Percentiles rank a stretch among this genome's conserved stretches.
Evolutionary conservation across 805 yeast genomes (phyloP).

Genomic region (Saccharomycopsis sp.): DNA sequence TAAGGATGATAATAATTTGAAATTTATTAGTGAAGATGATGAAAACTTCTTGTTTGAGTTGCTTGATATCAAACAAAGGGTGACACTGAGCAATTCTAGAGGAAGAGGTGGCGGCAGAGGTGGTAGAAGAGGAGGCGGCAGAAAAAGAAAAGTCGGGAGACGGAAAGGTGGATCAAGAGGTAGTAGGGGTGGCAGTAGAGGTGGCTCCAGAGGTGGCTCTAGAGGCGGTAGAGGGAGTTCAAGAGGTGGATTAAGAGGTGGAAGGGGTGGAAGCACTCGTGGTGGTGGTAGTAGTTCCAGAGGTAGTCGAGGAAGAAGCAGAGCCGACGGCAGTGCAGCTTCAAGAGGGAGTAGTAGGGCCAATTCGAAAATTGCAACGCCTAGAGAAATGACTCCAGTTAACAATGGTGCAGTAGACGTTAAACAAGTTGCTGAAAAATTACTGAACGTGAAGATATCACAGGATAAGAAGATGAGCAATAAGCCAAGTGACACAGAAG

Average conservation of each 20-base stretch:
- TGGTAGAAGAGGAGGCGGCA: slow-evolving; percentile 21
- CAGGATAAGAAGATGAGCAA: background rate
- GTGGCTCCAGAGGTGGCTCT: slow-evolving; percentile 4
- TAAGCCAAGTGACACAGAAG: background rate
- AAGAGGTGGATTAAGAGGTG: slow-evolving; percentile 11
- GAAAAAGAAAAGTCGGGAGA: slow-evolving; percentile 34
- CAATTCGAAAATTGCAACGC: slow-evolving; percentile 1
- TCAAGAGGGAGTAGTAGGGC: slow-evolving; percentile 1
- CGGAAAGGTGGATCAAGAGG: slow-evolving; percentile 24
- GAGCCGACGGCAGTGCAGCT: slow-evolving; percentile 7
- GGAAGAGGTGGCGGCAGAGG: slow-evolving; percentile 27
- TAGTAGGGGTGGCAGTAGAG: slow-evolving; percentile 7
- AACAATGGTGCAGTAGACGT: background rate
- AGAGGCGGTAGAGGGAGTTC: slow-evolving; percentile 17
- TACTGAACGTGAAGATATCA: background rate
- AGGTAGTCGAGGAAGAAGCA: slow-evolving; percentile 2
- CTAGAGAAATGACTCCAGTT: background rate
- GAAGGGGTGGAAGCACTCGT: slow-evolving; percentile 4
- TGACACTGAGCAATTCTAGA: background rate
- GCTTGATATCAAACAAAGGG: slow-evolving; percentile 40
- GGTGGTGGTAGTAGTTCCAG: background rate
- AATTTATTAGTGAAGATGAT: slow-evolving; percentile 38
- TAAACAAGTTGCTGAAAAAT: no score
- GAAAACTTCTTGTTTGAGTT: slow-evolving; percentile 41
- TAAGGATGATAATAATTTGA: slow-evolving; percentile 16